Base-by-base conservation (phyloP, 495 filamentous ascomycete species). In the Penicillium silybi region DNA sequence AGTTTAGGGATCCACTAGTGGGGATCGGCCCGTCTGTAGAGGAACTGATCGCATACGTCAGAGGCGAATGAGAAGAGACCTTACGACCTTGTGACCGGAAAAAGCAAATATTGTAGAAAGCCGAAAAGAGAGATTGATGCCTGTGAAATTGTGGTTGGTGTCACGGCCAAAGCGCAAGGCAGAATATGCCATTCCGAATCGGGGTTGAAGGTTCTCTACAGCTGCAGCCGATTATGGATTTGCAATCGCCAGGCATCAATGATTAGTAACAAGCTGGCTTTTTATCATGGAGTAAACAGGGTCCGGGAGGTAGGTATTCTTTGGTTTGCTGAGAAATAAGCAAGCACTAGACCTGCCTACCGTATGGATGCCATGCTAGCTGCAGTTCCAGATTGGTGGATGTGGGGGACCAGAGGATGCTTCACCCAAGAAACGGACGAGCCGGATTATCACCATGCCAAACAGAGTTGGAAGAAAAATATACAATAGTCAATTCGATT, bases 201-300 rank as follows among this genome's bases (percentile, higher is more conserved):
- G 29, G 41, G 53, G 13, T 22, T 39, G 41, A 49, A 46, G 41
- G 41, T 53, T 52, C 11, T 15, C 20, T 38, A 7, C 26, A 9
- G 7, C n/a, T 39, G 50, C 59, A 56, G 52, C 59, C 53, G 56
- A 44, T 41, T 45, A 57, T 46, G 57, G 49, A 26, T 53, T 26
- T 17, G 38, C 41, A 35, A 34, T 42, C 9, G 8, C 29, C 20
- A 50, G 46, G 45, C 45, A 50, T 47, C 42, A 53, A 29, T 57
- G 37, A 18, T 19, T 18, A 4, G n/a, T 19, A 39, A 39, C 1
- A 39, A 4, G 2, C n/a, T 39, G 18, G 1, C 9, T 39, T 18
- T 39, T 23, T 23, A 23, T 17, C 82, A 85, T 35, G 82, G 81
- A 34, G 82, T 82, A 17, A 68, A 78, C 45, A 83, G 84, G 5